Percentiles rank a stretch among this genome's conserved stretches.
Conservation (phyloP, 2,329 filamentous ascomycete species). For the Colletotrichum simmondsii region DNA sequence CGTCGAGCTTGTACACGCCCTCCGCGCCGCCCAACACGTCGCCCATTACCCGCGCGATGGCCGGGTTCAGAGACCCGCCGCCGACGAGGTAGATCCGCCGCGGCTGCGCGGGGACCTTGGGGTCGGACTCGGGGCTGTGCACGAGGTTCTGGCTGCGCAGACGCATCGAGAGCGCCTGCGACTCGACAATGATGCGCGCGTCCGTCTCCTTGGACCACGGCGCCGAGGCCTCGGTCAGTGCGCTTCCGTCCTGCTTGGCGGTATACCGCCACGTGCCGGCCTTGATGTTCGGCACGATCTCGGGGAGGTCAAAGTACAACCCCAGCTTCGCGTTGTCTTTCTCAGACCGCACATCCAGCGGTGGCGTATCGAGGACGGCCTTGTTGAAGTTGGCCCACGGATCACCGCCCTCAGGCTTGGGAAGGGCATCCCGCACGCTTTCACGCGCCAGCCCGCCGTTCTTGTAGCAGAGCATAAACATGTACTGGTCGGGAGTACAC, state of each 20-base stretch:
- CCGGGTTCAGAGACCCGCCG: conserved; percentile 88
- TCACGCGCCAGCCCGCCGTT: conserved; percentile 96
- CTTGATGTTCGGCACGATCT: conserved; percentile 92
- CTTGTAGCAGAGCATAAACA: conserved; percentile 99
- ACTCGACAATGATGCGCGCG: conserved; percentile 89
- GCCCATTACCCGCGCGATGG: conserved; percentile 86
- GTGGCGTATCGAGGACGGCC: conserved; percentile 73
- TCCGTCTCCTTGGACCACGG: conserved; percentile 73
- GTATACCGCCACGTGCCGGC: conserved; percentile 89
- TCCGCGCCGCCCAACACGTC: conserved; percentile 90
- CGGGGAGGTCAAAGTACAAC: conserved; percentile 93
- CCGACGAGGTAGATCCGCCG: conserved; percentile 94
- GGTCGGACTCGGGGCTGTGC: conserved; percentile 55
- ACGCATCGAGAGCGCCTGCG: conserved; percentile 91
- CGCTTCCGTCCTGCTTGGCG: conserved; percentile 62
- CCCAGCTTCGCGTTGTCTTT: conserved; percentile 80
- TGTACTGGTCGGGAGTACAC: conserved; percentile 88
- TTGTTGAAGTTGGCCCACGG: conserved; percentile 87
- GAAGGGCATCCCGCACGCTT: conserved; percentile 84
- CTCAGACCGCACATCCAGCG: conserved; percentile 70
- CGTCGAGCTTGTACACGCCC: conserved; percentile 92
- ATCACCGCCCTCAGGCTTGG: conserved; percentile 60
- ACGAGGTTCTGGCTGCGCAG: conserved; percentile 86
- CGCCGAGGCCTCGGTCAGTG: conserved; percentile 48
- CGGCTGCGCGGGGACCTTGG: conserved; percentile 80